Evolutionary conservation across 2,329 filamentous ascomycete species (phyloP), one percentile per base, ranked within the genome.

Genomic region (Fusarium siculi): DNA sequence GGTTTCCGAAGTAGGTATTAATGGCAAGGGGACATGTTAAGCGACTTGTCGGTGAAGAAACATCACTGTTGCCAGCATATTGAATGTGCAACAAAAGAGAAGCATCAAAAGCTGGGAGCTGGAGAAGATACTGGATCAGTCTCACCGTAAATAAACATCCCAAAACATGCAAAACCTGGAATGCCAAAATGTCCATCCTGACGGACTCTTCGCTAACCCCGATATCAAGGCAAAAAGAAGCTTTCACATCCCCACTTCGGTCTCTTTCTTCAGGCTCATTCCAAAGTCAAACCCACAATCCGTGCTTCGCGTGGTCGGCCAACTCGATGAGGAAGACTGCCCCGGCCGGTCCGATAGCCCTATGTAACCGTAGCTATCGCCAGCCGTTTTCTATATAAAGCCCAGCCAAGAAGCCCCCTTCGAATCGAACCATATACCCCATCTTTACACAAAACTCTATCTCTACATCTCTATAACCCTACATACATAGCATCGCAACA

Each of bases 371-470:
- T 28, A 23, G 34, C 47, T 30, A 34, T 39, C 37, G 34, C 30
- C 18, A 50, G 16, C 16, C 16, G 14, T n/a, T 54, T 12, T 34
- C 42, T 72, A 72, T 65, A 72, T 69, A 72, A 65, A 68, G 37
- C 40, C 40, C 32, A 30, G 6, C 40, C 9, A 21, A 44, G 14
- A 40, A 40, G 25, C 15, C 19, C 34, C 36, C 50, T 30, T n/a
- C 15, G 19, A 30, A 28, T 40, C 15, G 25, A 42, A 14, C 18
- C 14, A 61, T 53, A 39, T 30, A 40, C 16, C 30, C 34, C 19
- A 23, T 30, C 30, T 23, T 39, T 23, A 47, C 9, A 43, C 15
- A 28, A 54, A 28, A 42, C 50, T 30, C 15, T 30, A 40, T 21
- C 19, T n/a, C 32, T 36, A 50, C 9, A 66, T 37, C n/a, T 23